Conservation (phyloP, 352 stramenopile species). For the Phytophthora meadii region DNA sequence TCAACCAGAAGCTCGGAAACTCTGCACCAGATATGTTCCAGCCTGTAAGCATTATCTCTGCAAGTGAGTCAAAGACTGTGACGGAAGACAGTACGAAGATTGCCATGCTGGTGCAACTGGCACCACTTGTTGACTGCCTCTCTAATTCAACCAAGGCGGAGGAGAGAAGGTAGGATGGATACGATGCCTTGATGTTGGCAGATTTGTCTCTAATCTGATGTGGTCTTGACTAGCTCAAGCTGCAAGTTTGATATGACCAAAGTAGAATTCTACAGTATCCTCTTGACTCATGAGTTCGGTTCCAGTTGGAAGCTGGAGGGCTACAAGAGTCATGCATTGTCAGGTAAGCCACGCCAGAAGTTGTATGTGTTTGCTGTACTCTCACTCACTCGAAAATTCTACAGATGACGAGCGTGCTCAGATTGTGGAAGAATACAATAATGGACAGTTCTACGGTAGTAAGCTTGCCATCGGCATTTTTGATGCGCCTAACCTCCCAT, state of each 20-base stretch:
- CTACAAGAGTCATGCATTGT: conserved; percentile 64
- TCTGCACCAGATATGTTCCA: conserved; percentile 25
- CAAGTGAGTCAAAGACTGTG: conserved; percentile 56
- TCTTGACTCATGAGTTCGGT: conserved; percentile 46
- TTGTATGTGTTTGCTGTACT: neutral
- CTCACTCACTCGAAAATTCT: neutral
- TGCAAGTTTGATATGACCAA: conserved; percentile 71
- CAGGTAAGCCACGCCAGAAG: conserved; percentile 34
- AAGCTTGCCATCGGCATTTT: conserved; percentile 75
- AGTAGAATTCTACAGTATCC: conserved; percentile 73
- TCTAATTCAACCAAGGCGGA: conserved; percentile 6
- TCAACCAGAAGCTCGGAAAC: conserved; percentile 59
- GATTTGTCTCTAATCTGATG: too few relatives aligned
- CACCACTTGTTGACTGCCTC: conserved; percentile 47
- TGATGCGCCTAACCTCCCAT: conserved; percentile 45
- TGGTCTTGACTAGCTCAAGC: conserved; percentile 19
- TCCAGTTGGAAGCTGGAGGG: conserved; percentile 53
- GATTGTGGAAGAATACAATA: conserved; percentile 67
- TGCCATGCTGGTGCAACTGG: conserved; percentile 64
- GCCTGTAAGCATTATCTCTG: conserved; percentile 69
- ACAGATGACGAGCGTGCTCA: conserved; percentile 57
- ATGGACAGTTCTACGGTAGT: conserved; percentile 65
- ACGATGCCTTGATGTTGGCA: too few relatives aligned
- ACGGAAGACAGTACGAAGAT: conserved; percentile 49
- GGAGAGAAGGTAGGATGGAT: conserved; percentile 23